phyloP scores from a whole-genome alignment of 75 land plant genomes.

The Picea sitchensis region DNA sequence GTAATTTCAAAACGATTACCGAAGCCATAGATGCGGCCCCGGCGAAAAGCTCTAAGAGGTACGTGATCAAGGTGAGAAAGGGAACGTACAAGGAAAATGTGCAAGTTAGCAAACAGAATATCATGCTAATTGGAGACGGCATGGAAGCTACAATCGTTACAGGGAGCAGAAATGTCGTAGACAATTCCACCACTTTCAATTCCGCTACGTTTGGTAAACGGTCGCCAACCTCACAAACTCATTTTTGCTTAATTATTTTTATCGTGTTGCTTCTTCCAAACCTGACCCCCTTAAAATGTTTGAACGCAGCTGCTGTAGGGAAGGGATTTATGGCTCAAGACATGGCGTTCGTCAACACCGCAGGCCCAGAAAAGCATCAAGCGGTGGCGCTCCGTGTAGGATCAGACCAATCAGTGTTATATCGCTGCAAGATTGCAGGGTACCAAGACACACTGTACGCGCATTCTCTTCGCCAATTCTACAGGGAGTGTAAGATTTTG shows the following conservation, averaged over 20 bases:
- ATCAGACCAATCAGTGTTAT: constrained; percentile 22
- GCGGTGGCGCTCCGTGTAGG: constrained; percentile 18
- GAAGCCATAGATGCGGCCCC: constrained; percentile 20
- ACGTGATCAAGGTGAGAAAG: constrained; percentile 26
- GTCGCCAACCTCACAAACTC: no score
- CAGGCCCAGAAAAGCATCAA: no score
- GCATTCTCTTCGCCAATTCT: constrained; percentile 17
- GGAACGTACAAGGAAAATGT: constrained; percentile 39
- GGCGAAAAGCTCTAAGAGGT: not conserved
- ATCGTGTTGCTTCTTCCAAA: not conserved
- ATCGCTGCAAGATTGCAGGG: constrained; percentile 10
- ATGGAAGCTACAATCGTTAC: constrained; percentile 30
- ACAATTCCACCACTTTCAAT: no score
- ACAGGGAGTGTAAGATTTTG: constrained; percentile 18
- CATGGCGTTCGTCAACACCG: constrained; percentile 11
- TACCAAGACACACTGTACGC: constrained; percentile 17
- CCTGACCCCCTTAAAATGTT: not conserved
- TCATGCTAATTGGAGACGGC: constrained; percentile 82
- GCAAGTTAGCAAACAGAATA: constrained; percentile 47
- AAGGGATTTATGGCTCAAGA: constrained; percentile 14
- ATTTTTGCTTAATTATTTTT: not conserved
- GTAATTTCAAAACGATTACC: constrained; percentile 38
- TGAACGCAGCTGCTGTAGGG: not conserved
- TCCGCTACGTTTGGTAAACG: constrained; percentile 38
- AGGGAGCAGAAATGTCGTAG: no score